Evolutionary conservation across 2,329 filamentous ascomycete species (phyloP).

Genomic region (Curvularia verruculosa): DNA sequence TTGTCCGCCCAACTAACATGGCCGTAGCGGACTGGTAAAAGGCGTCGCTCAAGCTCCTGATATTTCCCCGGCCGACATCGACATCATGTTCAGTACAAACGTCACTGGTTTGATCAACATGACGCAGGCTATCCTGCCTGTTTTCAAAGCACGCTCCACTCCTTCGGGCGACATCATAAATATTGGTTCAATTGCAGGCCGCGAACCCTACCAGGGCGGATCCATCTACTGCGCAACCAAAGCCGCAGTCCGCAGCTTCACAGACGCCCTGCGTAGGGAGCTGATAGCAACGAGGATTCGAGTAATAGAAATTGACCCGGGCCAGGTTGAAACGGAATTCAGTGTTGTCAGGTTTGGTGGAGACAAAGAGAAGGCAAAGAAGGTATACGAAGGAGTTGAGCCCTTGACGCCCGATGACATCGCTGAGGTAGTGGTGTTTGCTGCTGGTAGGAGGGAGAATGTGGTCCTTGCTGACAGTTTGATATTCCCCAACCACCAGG

Average conservation of each 20-base stretch:
- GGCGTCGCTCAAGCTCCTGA: slow-evolving; percentile 84
- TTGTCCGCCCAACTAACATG: not conserved
- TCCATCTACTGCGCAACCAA: slow-evolving; percentile 95
- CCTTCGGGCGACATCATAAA: slow-evolving; percentile 89
- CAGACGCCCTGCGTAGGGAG: slow-evolving; percentile 81
- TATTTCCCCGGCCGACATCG: slow-evolving; percentile 81
- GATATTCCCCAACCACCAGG: slow-evolving; percentile 89
- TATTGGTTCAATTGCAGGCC: slow-evolving; percentile 88
- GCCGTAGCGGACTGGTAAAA: slow-evolving; percentile 75
- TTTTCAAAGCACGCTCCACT: slow-evolving; percentile 68
- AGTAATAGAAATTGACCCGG: slow-evolving; percentile 87
- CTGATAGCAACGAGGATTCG: slow-evolving; percentile 79
- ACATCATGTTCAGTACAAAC: slow-evolving; percentile 89
- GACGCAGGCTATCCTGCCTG: slow-evolving; percentile 87
- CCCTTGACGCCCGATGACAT: slow-evolving; percentile 90
- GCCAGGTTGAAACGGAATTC: slow-evolving; percentile 94
- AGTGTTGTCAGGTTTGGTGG: slow-evolving; percentile 86
- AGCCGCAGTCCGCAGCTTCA: slow-evolving; percentile 84
- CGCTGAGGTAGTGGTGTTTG: slow-evolving; percentile 87
- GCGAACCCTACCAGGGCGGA: slow-evolving; percentile 83
- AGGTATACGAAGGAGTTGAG: slow-evolving; percentile 75
- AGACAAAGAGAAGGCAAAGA: slow-evolving; percentile 86
- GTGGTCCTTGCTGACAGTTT: slow-evolving; percentile 88
- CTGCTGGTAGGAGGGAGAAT: slow-evolving; percentile 83
- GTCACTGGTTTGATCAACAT: slow-evolving; percentile 94